Evolutionary conservation across 1,284 basidiomycete species (phyloP).

Genomic region (Ceraceosorus guamensis): DNA sequence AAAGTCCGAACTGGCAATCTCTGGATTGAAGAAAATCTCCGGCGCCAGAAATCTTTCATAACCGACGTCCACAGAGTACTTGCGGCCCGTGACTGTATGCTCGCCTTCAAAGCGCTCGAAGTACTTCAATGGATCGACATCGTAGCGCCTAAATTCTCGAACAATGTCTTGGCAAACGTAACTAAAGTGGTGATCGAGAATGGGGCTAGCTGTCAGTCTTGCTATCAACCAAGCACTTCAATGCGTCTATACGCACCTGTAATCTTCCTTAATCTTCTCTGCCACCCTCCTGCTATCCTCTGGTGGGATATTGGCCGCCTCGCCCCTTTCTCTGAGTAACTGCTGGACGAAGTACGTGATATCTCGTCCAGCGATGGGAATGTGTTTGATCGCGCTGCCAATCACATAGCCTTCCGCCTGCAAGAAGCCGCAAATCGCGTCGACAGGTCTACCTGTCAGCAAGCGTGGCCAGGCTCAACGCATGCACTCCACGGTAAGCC

Average conservation of each 20-base stretch:
- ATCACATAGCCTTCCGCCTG: conserved; percentile 95
- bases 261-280: conserved; percentile 94
- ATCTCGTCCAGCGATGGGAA: conserved; percentile 95
- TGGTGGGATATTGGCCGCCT: conserved; percentile 81
- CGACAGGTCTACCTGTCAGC: neutral
- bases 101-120: conserved; percentile 92
- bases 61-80: conserved; percentile 86
- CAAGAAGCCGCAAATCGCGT: neutral
- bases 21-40: conserved; percentile 99
- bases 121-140: conserved; percentile 90
- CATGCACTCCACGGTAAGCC: neutral
- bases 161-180: conserved; percentile 99
- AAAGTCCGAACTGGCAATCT: conserved; percentile 97
- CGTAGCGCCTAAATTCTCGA: conserved; percentile 96
- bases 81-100: conserved; percentile 81
- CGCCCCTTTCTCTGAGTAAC: conserved; percentile 88
- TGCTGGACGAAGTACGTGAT: conserved; percentile 97
- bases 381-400: conserved; percentile 97
- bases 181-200: neutral
- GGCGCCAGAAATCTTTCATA: conserved; percentile 99
- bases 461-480: neutral
- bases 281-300: conserved; percentile 91
- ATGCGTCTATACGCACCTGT: conserved; percentile 45
- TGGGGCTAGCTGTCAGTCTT: no score
- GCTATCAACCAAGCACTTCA: no score